Conservation (phyloP, 108 stramenopile species). For the Phaeodactylum tricornutum region DNA sequence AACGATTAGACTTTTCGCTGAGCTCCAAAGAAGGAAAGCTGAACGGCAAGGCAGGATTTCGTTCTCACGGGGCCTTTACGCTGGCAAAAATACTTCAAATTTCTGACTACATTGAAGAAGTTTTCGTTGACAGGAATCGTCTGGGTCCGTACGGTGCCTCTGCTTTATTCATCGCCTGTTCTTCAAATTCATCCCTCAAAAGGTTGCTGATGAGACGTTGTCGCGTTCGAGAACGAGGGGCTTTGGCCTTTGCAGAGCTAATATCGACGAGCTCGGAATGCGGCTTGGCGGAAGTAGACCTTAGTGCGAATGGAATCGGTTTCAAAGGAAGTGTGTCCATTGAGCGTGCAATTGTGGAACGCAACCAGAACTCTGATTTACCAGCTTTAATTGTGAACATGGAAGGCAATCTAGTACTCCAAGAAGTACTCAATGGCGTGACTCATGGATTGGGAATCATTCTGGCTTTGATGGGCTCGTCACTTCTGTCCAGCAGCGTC, state of each 20-base stretch:
- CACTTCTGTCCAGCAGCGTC: slow-evolving; percentile 37
- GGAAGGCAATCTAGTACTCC: slow-evolving; percentile 70
- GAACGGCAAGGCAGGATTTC: slow-evolving; percentile 30
- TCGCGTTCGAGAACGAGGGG: slow-evolving; percentile 65
- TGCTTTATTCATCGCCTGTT: slow-evolving; percentile 52
- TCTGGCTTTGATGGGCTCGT: slow-evolving; percentile 58
- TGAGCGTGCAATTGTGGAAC: slow-evolving; percentile 28
- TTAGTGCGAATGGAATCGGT: slow-evolving; percentile 59
- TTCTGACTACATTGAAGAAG: slow-evolving; percentile 46
- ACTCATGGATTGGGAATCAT: slow-evolving; percentile 90
- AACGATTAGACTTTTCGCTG: slow-evolving; percentile 59
- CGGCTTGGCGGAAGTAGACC: slow-evolving; percentile 45
- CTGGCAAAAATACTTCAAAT: slow-evolving; percentile 49
- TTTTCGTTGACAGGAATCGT: slow-evolving; percentile 47
- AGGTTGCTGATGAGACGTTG: slow-evolving; percentile 48
- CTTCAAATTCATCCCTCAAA: slow-evolving; percentile 33
- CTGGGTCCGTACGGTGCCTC: slow-evolving; percentile 73
- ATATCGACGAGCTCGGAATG: slow-evolving; percentile 11
- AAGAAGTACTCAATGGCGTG: slow-evolving; percentile 82
- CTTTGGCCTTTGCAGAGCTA: slow-evolving; percentile 49
- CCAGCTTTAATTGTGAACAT: slow-evolving; percentile 30
- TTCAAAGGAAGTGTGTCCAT: slow-evolving; percentile 51
- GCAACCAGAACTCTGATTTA: slow-evolving; percentile 4
- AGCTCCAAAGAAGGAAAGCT: slow-evolving; percentile 22
- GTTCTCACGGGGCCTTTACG: slow-evolving; percentile 64